phyloP scores from a whole-genome alignment of 2,329 filamentous ascomycete genomes.

The Talaromyces albobiverticillius region DNA sequence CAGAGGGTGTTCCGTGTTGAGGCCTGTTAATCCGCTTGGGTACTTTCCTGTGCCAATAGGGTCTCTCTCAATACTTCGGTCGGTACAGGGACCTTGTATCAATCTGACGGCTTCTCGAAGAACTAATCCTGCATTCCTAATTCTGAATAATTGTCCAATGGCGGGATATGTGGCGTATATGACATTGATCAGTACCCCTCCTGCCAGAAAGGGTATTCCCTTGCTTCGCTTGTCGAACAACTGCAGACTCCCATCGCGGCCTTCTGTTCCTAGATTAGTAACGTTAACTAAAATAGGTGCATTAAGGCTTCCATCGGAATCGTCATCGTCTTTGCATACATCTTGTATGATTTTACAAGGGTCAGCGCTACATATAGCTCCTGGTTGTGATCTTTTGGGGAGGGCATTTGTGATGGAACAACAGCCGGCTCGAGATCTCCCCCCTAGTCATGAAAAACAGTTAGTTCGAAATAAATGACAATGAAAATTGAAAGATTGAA shows the following conservation, averaged over 20 bases:
- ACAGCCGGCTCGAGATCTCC: background rate
- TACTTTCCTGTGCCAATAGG: background rate
- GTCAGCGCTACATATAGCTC: background rate
- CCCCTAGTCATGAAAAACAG: background rate
- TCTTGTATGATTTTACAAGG: background rate
- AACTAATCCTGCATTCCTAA: background rate
- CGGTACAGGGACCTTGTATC: background rate
- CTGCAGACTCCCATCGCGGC: background rate
- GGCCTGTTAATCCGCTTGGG: background rate
- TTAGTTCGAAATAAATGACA: background rate
- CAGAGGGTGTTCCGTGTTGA: background rate
- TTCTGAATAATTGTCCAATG: background rate
- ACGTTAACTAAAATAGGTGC: background rate
- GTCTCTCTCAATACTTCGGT: background rate
- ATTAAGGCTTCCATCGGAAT: background rate
- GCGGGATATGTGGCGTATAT: background rate
- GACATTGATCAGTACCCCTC: background rate
- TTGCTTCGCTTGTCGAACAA: background rate
- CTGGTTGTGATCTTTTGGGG: background rate
- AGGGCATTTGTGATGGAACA: background rate
- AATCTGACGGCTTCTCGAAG: background rate
- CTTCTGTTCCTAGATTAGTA: background rate
- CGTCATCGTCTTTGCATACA: background rate
- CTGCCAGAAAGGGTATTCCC: background rate
- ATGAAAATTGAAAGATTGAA: background rate